These are phyloP conservation scores for Dianthus caryophyllus DNA, from an alignment of 148 eudicot genomes.

Conservation along the genomic window DNA sequence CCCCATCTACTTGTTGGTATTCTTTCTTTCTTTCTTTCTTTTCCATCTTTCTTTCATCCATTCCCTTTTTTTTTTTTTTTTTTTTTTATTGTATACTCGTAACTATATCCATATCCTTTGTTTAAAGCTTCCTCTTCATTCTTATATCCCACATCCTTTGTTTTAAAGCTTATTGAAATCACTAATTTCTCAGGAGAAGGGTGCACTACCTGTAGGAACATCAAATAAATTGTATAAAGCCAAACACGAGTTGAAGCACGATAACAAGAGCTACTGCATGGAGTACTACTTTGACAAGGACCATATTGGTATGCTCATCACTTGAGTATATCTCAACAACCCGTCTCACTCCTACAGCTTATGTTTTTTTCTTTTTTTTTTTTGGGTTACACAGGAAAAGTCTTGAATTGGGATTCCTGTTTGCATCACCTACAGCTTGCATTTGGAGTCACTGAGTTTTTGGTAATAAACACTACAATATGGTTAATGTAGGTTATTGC, in stretches of 20 bases:
- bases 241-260: conserved; percentile 66
- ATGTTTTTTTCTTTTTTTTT: conserved; percentile 7
- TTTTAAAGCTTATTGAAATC: conserved; percentile 5
- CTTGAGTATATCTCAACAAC: conserved; percentile 7
- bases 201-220: conserved; percentile 47
- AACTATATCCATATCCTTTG: background rate
- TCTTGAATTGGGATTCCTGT: conserved; percentile 48
- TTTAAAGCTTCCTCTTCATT: background rate
- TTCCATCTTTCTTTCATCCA: no score
- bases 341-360: conserved; percentile 2
- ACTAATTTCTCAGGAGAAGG: conserved; percentile 54
- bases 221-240: conserved; percentile 54
- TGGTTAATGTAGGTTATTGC: no score
- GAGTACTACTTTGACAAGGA: conserved; percentile 72
- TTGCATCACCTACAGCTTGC: conserved; percentile 82
- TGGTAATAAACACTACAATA: conserved; percentile 42
- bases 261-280: conserved; percentile 67
- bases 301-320: conserved; percentile 37
- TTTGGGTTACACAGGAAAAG: conserved; percentile 43
- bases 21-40: background rate
- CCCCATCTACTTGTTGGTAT: conserved; percentile 68
- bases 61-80: no score
- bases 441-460: conserved; percentile 86
- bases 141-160: background rate
- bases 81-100: no score